phyloP scores from a whole-genome alignment of 345 rosid species.

The Triadica sebifera region DNA sequence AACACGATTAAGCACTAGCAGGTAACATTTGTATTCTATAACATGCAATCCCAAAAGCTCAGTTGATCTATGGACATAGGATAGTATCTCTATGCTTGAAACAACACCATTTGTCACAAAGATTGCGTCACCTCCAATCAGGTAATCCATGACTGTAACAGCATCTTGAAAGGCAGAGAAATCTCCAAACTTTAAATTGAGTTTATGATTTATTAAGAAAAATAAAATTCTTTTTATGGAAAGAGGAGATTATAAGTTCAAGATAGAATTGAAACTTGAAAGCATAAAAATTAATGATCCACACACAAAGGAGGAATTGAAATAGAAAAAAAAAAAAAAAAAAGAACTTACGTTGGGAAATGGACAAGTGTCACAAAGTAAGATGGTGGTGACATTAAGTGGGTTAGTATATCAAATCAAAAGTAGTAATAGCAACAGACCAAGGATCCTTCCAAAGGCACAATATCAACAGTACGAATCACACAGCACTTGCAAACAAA shows the following conservation, averaged over 20 bases:
- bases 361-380: background rate
- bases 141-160: conserved; percentile 94
- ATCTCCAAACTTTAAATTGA: conserved; percentile 88
- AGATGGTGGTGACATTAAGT: conserved; percentile 7
- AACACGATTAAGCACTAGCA: background rate
- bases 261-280: too few relatives aligned
- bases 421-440: background rate
- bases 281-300: too few relatives aligned
- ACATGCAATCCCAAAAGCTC: conserved; percentile 96
- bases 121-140: conserved; percentile 93
- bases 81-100: conserved; percentile 84
- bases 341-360: too few relatives aligned
- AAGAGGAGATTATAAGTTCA: too few relatives aligned
- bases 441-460: background rate
- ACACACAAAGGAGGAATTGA: too few relatives aligned
- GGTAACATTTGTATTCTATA: background rate
- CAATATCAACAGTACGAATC: background rate
- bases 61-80: conserved; percentile 87
- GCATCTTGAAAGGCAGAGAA: conserved; percentile 95
- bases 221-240: too few relatives aligned
- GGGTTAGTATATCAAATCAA: background rate
- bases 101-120: conserved; percentile 97
- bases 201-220: too few relatives aligned
- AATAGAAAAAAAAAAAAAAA: too few relatives aligned
- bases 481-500: conserved; percentile 5